Evolutionary conservation across 345 rosid genomes (phyloP).

Genomic region (Psidium friedrichsthalianum): DNA sequence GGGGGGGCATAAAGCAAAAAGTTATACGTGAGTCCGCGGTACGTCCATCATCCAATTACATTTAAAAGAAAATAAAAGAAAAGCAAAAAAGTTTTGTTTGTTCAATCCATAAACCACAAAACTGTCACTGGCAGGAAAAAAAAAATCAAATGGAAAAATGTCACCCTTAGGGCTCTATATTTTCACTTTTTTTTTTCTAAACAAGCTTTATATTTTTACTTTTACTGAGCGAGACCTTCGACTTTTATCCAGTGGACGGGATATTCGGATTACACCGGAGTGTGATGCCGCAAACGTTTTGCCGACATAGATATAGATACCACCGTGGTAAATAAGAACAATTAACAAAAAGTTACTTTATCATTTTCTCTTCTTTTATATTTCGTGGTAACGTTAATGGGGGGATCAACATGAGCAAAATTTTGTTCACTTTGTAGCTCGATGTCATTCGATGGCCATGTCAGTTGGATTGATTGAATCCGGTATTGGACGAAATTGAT

Average conservation of each 20-base stretch:
- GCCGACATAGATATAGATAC: background rate
- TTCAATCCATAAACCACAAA: background rate
- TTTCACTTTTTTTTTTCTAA: background rate
- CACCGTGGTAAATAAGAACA: background rate
- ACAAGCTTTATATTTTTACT: background rate
- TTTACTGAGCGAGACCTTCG: background rate
- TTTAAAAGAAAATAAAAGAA: background rate
- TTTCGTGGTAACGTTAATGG: too few species aligned
- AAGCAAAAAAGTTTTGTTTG: background rate
- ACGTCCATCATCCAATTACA: background rate
- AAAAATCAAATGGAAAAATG: background rate
- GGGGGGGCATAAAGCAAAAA: background rate
- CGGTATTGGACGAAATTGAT: background rate
- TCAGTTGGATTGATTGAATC: too few species aligned
- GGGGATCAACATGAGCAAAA: too few species aligned
- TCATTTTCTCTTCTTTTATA: background rate
- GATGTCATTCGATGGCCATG: too few species aligned
- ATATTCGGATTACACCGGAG: background rate
- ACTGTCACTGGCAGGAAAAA: background rate
- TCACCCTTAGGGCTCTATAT: background rate
- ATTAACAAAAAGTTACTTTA: background rate
- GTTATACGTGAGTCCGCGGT: background rate
- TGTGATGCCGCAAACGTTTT: background rate
- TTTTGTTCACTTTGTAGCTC: too few species aligned
- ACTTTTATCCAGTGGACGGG: background rate